phyloP scores from a whole-genome alignment of 441 rosid species.

The Pelargonium australe region DNA sequence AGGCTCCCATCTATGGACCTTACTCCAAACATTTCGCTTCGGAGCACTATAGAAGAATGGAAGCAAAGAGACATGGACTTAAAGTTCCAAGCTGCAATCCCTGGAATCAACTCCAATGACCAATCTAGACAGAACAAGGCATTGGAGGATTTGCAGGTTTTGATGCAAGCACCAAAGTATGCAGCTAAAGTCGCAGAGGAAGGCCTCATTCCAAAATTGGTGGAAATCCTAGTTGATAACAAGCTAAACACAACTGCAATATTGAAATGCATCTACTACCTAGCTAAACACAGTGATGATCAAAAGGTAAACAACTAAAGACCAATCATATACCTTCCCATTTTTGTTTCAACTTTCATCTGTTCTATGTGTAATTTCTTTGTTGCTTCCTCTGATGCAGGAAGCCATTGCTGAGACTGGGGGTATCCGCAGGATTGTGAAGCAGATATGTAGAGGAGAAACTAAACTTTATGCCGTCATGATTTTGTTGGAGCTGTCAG shows the following conservation, averaged over 20 bases:
- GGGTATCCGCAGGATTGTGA: slow-evolving; percentile 34
- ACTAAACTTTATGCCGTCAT: slow-evolving; percentile 26
- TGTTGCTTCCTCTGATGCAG: slow-evolving; percentile 24
- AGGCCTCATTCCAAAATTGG: slow-evolving; percentile 32
- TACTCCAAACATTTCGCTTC: slow-evolving; percentile 40
- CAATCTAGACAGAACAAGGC: slow-evolving; percentile 26
- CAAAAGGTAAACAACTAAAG: slow-evolving; percentile 31
- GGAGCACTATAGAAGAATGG: slow-evolving; percentile 42
- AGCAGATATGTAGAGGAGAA: slow-evolving; percentile 35
- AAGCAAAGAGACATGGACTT: slow-evolving; percentile 35
- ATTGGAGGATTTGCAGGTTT: slow-evolving; percentile 32
- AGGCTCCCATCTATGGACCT: slow-evolving; percentile 32
- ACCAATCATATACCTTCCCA: background rate
- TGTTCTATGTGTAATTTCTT: background rate
- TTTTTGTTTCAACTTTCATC: background rate
- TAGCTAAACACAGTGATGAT: slow-evolving; percentile 33
- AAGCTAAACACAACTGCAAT: slow-evolving; percentile 26
- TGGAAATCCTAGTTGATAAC: slow-evolving; percentile 30
- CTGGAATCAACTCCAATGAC: slow-evolving; percentile 32
- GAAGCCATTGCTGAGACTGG: slow-evolving; percentile 36
- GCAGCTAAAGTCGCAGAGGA: slow-evolving; percentile 29
- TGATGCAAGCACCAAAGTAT: slow-evolving; percentile 31
- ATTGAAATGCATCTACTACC: slow-evolving; percentile 32
- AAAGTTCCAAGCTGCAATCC: slow-evolving; percentile 32
- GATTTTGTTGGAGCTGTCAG: slow-evolving; percentile 39